Base-by-base conservation (phyloP, 1,284 basidiomycete species). In the Marasmius sp. region DNA sequence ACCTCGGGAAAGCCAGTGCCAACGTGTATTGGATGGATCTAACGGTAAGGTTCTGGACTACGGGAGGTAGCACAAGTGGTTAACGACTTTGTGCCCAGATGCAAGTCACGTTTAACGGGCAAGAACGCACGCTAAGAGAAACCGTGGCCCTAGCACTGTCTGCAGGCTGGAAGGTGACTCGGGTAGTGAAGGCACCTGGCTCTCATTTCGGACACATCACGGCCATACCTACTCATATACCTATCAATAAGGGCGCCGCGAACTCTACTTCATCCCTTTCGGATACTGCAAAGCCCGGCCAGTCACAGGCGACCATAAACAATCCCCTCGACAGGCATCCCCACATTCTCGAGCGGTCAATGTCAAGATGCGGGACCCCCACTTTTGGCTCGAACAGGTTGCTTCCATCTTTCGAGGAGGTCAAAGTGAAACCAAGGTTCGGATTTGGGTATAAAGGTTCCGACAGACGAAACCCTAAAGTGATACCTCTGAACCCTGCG, bases 11-110 rank as follows among this genome's bases (percentile, higher is more conserved):
- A 68, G 88, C 88, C 10, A 89, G 82, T 65, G 82, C 87, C 7
- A 86, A 85, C 66, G 87, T 82, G 7, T 91, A 89, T 70, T 89
- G 84, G 83, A 82, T 90, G 80, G 89, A 91, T 68, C 71, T 91
- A 66, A 85, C 86, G 41, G 89, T 89, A 67, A 59, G 81, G 20
- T n/a, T 69, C 1, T 36, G 22, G 10, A 38, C 22, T 6, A 54
- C 45, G 22, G 10, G 11, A 56, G 14, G 47, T 12, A 12, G 58
- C 54, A 55, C 57, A 59, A 59, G 43, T 39, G 58, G 38, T 47
- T 62, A 52, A 61, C 54, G 45, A 39, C 55, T 59, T 56, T 48
- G 57, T 59, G 11, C 9, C 0, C 61, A 91, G 89, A 91, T 91
- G 89, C 85, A 88, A 70, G 81, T 80, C 6, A 82, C 80, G 60